phyloP scores from a whole-genome alignment of 306 rosid genomes.

The Casuarina cunninghamiana region DNA sequence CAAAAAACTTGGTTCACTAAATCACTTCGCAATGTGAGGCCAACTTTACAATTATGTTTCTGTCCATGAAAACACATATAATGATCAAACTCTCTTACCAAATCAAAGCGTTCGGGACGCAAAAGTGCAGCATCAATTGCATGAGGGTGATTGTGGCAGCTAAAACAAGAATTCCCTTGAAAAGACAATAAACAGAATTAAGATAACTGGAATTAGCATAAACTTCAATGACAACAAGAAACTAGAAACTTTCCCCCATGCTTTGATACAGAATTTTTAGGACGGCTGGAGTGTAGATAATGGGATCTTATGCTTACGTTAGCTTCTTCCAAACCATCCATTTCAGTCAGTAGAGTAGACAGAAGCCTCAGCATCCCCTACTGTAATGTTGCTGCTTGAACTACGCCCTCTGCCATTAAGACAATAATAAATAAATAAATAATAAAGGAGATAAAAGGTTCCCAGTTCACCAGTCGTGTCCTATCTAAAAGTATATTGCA shows the following conservation, averaged over 20 bases:
- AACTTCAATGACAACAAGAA: slow-evolving; percentile 13
- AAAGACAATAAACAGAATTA: background rate
- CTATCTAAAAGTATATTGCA: background rate
- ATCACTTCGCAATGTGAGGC: background rate
- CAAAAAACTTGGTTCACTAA: background rate
- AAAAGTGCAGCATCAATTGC: slow-evolving; percentile 87
- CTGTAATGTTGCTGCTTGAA: slow-evolving; percentile 61
- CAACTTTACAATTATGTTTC: background rate
- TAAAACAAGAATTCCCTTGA: slow-evolving; percentile 85
- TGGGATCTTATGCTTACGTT: slow-evolving; percentile 48
- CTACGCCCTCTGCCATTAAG: slow-evolving; percentile 64
- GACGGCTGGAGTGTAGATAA: slow-evolving; percentile 6
- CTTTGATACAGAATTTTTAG: slow-evolving; percentile 14
- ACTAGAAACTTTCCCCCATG: slow-evolving; percentile 10
- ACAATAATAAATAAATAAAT: slow-evolving; percentile 1
- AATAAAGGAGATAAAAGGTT: background rate
- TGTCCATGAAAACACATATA: background rate
- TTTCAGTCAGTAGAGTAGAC: slow-evolving; percentile 86
- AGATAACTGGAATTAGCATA: background rate
- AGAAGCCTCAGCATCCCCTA: slow-evolving; percentile 95
- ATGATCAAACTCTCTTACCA: slow-evolving; percentile 40
- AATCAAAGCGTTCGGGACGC: slow-evolving; percentile 94
- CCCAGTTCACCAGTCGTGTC: background rate
- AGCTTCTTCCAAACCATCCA: slow-evolving; percentile 95
- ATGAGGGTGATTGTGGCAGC: slow-evolving; percentile 95